Base-by-base conservation (phyloP, 768 basidiomycete genomes). In the Suillus variegatus region DNA sequence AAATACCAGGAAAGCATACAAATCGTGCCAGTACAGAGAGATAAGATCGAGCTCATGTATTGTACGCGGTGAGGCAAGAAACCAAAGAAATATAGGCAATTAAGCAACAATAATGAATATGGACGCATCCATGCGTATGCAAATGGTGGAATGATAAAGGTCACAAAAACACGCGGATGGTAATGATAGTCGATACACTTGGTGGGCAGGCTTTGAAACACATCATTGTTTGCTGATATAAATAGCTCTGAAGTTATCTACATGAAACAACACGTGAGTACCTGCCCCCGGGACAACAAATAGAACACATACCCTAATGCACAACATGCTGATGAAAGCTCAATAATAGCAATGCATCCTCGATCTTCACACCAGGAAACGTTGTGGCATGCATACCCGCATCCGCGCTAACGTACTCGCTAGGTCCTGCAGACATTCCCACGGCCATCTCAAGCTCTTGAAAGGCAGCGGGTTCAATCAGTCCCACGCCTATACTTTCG, bases 271-370 rank as follows among this genome's bases (percentile, higher is more conserved):
- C 57, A 43, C 25, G 18, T 60, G 25, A 60, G 58, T 43, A 20
- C 10, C 25, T 60, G 58, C 28, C 10, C 3, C 41, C 20, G 10
- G 16, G 41, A 43, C 20, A 41, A 10, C 3, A 28, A 2, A 32
- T 43, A 32, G 1, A 60, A 18, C 58, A 18, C 58, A 70, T 35
- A 67, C 56, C 56, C 81, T 79, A 87, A 66, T 84, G 87, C 68
- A 85, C 84, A 68, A 82, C 81, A 69, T 88, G 86, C 55, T 88
- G 86, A 71, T 90, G 88, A 80, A 93, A 93, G 74, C 86, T 87
- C 67, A 93, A 82, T 61, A 93, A 80, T 47, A 93, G 76, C 40
- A 91, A 77, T 5, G 91, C 91, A 70, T 93, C 91, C 75, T 92
- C 91, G 61, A 91, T 81, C 71, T 82, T 86, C 66, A 90, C 85